Percentiles rank a stretch among this genome's conserved stretches.
Evolutionary conservation across 139 green algal species (phyloP).

Genomic region (Dunaliella sp.): DNA sequence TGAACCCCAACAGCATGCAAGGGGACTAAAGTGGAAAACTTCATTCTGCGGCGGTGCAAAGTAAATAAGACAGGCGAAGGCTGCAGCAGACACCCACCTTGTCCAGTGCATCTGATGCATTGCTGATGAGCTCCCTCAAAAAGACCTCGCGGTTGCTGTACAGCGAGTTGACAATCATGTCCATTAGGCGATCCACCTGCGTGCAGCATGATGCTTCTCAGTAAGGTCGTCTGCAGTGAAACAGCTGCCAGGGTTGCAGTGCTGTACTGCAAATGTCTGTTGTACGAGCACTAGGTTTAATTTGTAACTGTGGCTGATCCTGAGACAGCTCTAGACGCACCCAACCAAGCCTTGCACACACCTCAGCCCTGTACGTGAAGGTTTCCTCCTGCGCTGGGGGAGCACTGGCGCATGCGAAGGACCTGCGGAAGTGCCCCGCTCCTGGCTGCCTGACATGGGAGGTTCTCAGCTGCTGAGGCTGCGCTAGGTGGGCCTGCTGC

Average conservation of each 20-base stretch:
- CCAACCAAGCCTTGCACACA: too few species aligned
- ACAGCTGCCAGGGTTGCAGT: background rate
- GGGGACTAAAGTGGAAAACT: too few species aligned
- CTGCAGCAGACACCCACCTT: constrained; percentile 71
- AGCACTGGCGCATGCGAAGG: constrained; percentile 24
- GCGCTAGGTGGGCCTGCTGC: too few species aligned
- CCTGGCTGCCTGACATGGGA: too few species aligned
- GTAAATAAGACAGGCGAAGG: too few species aligned
- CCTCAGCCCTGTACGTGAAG: constrained; percentile 79
- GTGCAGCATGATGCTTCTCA: constrained; percentile 9
- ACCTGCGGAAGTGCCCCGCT: background rate
- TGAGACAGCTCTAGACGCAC: too few species aligned
- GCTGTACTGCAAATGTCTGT: background rate
- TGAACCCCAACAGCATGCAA: too few species aligned
- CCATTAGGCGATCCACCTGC: constrained; percentile 95
- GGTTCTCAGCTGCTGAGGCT: too few species aligned
- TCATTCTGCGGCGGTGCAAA: too few species aligned
- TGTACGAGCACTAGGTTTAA: background rate
- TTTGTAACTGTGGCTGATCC: too few species aligned
- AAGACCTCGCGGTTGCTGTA: constrained; percentile 96
- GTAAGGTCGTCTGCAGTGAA: background rate
- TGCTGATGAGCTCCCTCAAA: constrained; percentile 89
- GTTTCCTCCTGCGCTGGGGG: constrained; percentile 52
- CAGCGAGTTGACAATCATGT: constrained; percentile 99
- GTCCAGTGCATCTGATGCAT: constrained; percentile 94